Base-by-base conservation (phyloP, 768 basidiomycete species). In the Serendipita sp. region DNA sequence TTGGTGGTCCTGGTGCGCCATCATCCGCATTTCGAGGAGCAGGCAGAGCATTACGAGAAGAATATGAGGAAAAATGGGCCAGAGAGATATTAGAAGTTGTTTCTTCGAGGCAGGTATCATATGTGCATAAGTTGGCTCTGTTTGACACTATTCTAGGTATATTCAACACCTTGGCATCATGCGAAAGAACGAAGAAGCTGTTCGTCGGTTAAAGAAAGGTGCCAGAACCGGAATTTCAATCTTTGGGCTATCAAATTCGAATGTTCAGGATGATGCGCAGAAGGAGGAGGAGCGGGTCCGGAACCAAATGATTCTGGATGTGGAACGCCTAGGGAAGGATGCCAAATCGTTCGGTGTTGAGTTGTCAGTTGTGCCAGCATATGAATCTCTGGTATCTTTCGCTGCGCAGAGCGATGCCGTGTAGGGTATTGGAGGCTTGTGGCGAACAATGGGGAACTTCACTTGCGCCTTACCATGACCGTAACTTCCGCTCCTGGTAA, bases 401-500 rank as follows among this genome's bases (percentile, higher is more conserved):
- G 56, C 56, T n/a, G 56, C 56, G n/a, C 56, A 60, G 56, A 60
- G 28, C 7, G 56, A 37, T n/a, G 56, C 16, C n/a, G 3, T 30
- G 35, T 60, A 60, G 56, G 8, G 24, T 37, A 30, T n/a, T 60
- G 16, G 35, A 11, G 24, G 8, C 10, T 10, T 63, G 41, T 41
- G 35, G 28, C 24, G 34, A 45, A 16, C 63, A 48, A 45, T 35
- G 24, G 56, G n/a, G 16, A 16, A n/a, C 10, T 4, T 60, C 41
- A 13, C 38, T 45, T 24, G 3, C 18, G 54, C 63, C 64, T 63
- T 65, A 30, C 68, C 10, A 72, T 81, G 54, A 91, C 88, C 35
- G 80, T 88, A 63, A 82, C 96, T 67, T 97, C 94, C 38, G 83
- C 93, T 0, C 90, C 95, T 8, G 95, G 95, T 67, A 99, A 99